Base-by-base conservation (phyloP, 2,329 filamentous ascomycete species). In the Malbranchea zuffiana region DNA sequence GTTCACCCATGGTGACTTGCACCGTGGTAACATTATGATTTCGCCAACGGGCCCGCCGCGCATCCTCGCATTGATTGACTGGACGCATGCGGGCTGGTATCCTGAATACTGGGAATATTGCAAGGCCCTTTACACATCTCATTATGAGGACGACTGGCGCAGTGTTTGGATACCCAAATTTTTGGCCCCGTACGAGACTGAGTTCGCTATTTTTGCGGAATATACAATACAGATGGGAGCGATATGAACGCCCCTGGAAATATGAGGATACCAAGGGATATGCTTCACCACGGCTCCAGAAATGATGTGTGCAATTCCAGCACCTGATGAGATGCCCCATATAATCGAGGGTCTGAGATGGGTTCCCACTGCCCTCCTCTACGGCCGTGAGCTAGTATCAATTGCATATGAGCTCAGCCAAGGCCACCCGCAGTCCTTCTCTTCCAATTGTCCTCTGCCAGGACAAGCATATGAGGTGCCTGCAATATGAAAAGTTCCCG, bases 71-170 rank as follows among this genome's bases (percentile, higher is more conserved):
- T 21, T 58, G 8, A 44, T 60, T 8, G 53, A 57, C 34, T 58
- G 53, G 54, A 39, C 37, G 2, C 52, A 57, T 35, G 40, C 49
- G 8, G 55, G 53, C 1, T 59, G 53, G 53, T 54, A 56, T 35
- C 54, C 52, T 1, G 51, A 54, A 15, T 58, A 56, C 17, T 57
- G 50, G 54, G 54, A 56, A 29, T 57, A 53, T 29, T 57, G 50
- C 29, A 59, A 56, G 32, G 44, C 52, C 3, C 32, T 44, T 3
- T 57, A 51, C 37, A 55, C 52, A 16, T 41, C 40, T 3, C 21
- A 34, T 1, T 47, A 39, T 28, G 30, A 45, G 1, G 41, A 29
- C 2, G 45, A 48, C 13, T 51, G 45, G 47, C 40, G 33, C 18
- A 44, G 29, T 32, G 20, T 24, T 18, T 47, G 35, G 38, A 49